phyloP scores from a whole-genome alignment of 2,329 filamentous ascomycete genomes.

The Colletotrichum filicis region DNA sequence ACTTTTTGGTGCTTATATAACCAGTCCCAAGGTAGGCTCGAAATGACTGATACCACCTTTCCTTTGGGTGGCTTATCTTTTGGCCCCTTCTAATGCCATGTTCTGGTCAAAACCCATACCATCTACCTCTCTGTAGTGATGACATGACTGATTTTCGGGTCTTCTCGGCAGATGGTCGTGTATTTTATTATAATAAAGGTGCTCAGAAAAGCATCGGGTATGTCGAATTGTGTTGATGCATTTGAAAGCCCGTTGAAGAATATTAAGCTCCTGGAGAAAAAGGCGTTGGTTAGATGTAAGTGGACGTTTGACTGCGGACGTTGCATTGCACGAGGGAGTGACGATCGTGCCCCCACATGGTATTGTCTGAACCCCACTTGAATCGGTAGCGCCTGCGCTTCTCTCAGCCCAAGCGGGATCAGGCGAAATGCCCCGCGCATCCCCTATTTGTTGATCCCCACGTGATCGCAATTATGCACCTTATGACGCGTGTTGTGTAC shows the following conservation, averaged over 20 bases:
- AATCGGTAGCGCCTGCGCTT: background rate
- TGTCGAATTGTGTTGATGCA: background rate
- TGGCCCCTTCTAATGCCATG: too few relatives aligned
- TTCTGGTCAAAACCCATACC: too few relatives aligned
- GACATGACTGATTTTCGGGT: too few relatives aligned
- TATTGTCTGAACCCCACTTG: background rate
- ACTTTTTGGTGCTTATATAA: too few relatives aligned
- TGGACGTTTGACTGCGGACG: background rate
- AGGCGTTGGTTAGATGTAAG: background rate
- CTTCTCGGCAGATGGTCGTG: too few relatives aligned
- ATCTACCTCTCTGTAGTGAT: too few relatives aligned
- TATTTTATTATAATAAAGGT: too few relatives aligned
- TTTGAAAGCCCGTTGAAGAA: background rate
- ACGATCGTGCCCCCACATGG: background rate
- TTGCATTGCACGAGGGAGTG: background rate
- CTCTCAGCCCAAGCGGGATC: background rate
- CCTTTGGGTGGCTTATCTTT: too few relatives aligned
- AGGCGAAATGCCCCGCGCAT: conserved; percentile 10
- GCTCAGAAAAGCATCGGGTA: too few relatives aligned
- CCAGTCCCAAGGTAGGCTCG: too few relatives aligned
- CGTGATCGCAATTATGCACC: conserved; percentile 30
- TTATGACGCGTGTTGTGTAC: conserved; percentile 31
- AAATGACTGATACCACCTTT: too few relatives aligned
- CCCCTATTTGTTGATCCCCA: conserved; percentile 20
- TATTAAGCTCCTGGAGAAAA: background rate